Base-by-base conservation (phyloP, 2,329 filamentous ascomycete genomes). In the Trematosphaeria pertusa region DNA sequence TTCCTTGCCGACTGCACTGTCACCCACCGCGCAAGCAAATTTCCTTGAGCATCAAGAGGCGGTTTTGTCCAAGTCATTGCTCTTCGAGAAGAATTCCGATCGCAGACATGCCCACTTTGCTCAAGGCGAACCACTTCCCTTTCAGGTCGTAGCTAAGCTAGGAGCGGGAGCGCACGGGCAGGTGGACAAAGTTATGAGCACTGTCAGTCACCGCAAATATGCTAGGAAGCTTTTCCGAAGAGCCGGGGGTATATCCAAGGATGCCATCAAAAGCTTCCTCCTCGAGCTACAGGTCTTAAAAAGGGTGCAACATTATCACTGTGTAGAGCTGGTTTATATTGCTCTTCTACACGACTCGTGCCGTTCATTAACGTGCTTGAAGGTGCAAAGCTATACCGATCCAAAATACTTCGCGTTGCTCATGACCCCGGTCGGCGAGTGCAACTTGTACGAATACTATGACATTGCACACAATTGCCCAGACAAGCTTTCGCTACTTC, bases 381-480 rank as follows among this genome's bases (percentile, higher is more conserved):
- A 38, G 36, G 36, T 38, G 6, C 32, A 20, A 21, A 61, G 55
- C 34, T 67, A 64, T 37, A 66, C 61, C 4, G 64, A 68, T 36
- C 38, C 50, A 4, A 40, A 51, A 2, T 60, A 52, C 32, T 48
- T 65, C 33, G 61, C 56, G 5, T 30, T 70, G 2, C 47, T 70
- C 32, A 69, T 68, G 59, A 41, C 54, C n/a, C 57, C 19, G 50
- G 48, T 58, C 11, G 54, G 52, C 3, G 48, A 58, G 5, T 49
- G 32, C 14, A 37, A 54, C 26, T 30, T 54, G 5, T 12, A 26
- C 2, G 46, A 41, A 3, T 54, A 48, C n/a, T 38, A 38, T 14
- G 24, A 19, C 6, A 28, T 38, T 12, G 36, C 36, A 5, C 20
- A 24, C 14, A 34, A 43, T 14, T n/a, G 19, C 17, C 3, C 24